phyloP scores from a whole-genome alignment of 441 rosid species.

The Capsella rubella region DNA sequence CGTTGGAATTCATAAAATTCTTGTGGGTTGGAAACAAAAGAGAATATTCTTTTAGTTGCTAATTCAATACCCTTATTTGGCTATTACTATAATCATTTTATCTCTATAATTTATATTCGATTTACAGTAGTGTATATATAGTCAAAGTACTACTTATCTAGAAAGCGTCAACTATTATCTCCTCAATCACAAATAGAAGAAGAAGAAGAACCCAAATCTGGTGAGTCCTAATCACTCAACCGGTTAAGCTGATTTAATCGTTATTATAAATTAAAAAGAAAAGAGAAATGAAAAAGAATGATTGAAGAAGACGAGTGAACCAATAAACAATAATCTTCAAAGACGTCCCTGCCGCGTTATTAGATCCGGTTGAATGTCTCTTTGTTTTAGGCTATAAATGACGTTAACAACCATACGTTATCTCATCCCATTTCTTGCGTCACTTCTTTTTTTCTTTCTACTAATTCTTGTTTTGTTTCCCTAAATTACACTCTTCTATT shows the following conservation, averaged over 20 bases:
- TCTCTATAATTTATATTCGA: neutral
- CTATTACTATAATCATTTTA: neutral
- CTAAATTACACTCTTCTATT: neutral
- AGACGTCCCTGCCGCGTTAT: conserved; percentile 34
- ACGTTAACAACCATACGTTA: conserved; percentile 33
- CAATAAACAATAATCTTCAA: conserved; percentile 28
- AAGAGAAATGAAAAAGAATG: too few species aligned
- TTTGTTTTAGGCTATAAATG: neutral
- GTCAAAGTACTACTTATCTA: conserved; percentile 2
- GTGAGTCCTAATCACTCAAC: conserved; percentile 13
- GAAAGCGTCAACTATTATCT: neutral
- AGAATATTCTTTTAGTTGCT: neutral
- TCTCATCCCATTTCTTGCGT: conserved; percentile 15
- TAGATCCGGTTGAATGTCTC: conserved; percentile 24
- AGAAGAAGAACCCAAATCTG: conserved; percentile 2
- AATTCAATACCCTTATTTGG: neutral
- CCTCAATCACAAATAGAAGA: neutral
- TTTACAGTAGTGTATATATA: neutral
- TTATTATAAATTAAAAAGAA: too few species aligned
- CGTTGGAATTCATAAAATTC: neutral
- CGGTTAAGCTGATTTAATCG: neutral
- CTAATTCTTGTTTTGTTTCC: neutral
- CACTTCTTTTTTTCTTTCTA: neutral
- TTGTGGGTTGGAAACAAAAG: neutral
- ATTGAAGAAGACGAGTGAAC: conserved; percentile 21